phyloP scores from a whole-genome alignment of 176 grass and related monocot species.

The Cenchrus purpureus region DNA sequence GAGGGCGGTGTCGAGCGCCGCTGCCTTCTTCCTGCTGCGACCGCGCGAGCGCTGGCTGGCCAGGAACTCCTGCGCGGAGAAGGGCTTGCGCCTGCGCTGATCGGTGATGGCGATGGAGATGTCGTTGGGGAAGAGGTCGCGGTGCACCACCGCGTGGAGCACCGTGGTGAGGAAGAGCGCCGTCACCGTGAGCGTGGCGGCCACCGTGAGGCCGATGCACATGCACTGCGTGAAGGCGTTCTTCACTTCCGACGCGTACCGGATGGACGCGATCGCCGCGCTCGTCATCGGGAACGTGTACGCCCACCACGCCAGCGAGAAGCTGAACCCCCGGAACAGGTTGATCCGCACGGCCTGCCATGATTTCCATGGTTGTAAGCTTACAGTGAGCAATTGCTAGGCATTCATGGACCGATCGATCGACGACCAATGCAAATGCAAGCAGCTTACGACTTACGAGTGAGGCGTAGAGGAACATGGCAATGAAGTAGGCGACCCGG shows the following conservation, averaged over 20 bases:
- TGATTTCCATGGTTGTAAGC: background rate
- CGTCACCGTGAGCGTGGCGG: slow-evolving; percentile 58
- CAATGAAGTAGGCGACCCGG: slow-evolving; percentile 72
- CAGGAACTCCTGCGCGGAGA: background rate
- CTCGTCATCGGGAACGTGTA: slow-evolving; percentile 97
- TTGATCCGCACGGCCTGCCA: slow-evolving; percentile 78
- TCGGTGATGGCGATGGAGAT: slow-evolving; percentile 94
- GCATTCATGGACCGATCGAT: background rate
- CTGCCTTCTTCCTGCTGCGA: background rate
- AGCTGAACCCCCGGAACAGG: slow-evolving; percentile 89
- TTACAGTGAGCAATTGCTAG: background rate
- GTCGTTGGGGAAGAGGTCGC: slow-evolving; percentile 94
- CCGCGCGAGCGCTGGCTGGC: background rate
- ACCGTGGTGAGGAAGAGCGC: slow-evolving; percentile 69
- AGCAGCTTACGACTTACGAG: slow-evolving; percentile 48
- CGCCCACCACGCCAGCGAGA: slow-evolving; percentile 96
- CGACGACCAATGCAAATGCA: background rate
- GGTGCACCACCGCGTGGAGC: slow-evolving; percentile 73
- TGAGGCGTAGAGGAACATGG: slow-evolving; percentile 86
- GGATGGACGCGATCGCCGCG: slow-evolving; percentile 73
- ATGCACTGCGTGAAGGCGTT: slow-evolving; percentile 71
- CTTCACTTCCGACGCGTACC: slow-evolving; percentile 81
- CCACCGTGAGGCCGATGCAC: slow-evolving; percentile 59
- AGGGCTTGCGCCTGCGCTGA: slow-evolving; percentile 30
- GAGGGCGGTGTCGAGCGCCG: too few relatives aligned